A percentile compares a stretch with the other conserved stretches of the same genome.
Evolutionary conservation across 495 filamentous ascomycete species (phyloP).

Genomic region (Letharia lupina): DNA sequence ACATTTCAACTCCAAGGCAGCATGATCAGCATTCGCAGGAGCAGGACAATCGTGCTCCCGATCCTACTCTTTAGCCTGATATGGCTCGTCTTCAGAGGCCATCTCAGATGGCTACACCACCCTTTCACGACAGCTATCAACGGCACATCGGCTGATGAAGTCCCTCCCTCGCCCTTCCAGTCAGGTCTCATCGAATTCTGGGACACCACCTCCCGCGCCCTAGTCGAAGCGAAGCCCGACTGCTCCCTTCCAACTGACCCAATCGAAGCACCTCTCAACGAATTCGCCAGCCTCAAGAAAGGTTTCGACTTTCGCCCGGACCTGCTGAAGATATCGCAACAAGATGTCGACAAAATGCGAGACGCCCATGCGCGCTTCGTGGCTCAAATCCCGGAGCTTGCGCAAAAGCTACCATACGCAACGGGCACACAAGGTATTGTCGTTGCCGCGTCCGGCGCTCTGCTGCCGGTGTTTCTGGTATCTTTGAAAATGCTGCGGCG

Average conservation of each 20-base stretch:
- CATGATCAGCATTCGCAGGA: conserved; percentile 13
- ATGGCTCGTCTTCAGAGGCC: background rate
- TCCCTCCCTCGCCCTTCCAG: conserved; percentile 1
- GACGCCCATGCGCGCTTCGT: conserved; percentile 18
- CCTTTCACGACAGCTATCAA: background rate
- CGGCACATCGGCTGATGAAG: background rate
- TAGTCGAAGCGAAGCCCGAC: conserved; percentile 11
- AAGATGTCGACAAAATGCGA: conserved; percentile 16
- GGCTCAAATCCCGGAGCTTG: conserved; percentile 7
- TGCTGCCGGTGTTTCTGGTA: conserved; percentile 42
- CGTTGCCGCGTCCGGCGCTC: conserved; percentile 40
- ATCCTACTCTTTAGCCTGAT: background rate
- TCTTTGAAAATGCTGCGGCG: conserved; percentile 51
- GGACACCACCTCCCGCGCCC: conserved; percentile 9
- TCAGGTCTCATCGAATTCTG: conserved; percentile 14
- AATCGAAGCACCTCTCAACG: conserved; percentile 11
- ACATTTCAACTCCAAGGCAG: background rate
- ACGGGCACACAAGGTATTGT: conserved; percentile 38
- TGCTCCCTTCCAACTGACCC: conserved; percentile 3
- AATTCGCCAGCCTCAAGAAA: background rate
- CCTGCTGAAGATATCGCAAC: background rate
- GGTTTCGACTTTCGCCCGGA: conserved; percentile 11
- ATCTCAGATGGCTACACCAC: background rate
- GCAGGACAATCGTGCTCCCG: background rate
- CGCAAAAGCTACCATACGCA: conserved; percentile 8